These are phyloP conservation scores for Pseudopithomyces chartarum DNA, from an alignment of 2,329 filamentous ascomycete species.

Conservation along the genomic window DNA sequence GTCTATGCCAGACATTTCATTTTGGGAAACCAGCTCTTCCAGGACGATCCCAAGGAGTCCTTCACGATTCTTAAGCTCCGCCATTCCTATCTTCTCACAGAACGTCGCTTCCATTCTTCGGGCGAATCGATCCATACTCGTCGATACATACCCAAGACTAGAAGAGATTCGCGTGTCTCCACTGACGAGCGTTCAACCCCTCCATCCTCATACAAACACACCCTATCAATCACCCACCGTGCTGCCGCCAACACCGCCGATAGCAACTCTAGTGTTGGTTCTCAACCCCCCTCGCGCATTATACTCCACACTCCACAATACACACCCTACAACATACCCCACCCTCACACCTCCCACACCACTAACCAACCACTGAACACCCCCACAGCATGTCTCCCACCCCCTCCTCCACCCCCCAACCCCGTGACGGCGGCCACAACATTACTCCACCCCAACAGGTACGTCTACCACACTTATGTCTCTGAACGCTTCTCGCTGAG, in stretches of 20 bases:
- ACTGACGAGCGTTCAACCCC: not conserved
- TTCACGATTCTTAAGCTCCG: not conserved
- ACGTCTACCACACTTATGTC: not conserved
- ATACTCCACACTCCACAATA: not conserved
- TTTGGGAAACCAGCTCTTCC: not conserved
- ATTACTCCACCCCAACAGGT: not conserved
- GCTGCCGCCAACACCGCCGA: not conserved
- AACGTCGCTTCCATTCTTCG: not conserved
- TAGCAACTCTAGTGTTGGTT: slow-evolving; percentile 10
- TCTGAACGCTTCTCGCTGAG: not conserved
- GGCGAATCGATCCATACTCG: not conserved
- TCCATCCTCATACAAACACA: not conserved
- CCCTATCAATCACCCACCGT: not conserved
- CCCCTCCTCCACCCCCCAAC: slow-evolving; percentile 2
- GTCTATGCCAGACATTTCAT: not conserved
- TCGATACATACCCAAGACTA: not conserved
- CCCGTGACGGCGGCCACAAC: slow-evolving; percentile 9
- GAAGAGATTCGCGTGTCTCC: not conserved
- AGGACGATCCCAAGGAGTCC: not conserved
- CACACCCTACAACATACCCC: not conserved
- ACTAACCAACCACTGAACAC: not conserved
- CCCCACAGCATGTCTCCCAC: not conserved
- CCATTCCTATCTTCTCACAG: not conserved
- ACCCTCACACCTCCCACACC: not conserved
- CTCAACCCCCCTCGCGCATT: not conserved